A percentile compares a stretch with the other conserved stretches of the same genome.
Conservation (phyloP, 2,329 filamentous ascomycete genomes). For the Colletotrichum gigasporum region DNA sequence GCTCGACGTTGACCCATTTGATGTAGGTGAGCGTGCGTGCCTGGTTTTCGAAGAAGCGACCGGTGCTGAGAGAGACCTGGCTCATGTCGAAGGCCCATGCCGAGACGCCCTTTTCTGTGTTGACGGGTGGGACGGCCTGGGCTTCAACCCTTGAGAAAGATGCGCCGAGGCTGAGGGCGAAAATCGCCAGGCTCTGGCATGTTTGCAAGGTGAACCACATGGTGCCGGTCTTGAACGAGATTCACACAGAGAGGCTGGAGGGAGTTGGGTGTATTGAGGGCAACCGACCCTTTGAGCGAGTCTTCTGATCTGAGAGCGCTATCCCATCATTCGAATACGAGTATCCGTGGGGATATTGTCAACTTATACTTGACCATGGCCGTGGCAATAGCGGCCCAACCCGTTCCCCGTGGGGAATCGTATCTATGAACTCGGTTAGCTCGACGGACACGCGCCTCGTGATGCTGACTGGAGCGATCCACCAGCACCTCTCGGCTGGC, state of each 20-base stretch:
- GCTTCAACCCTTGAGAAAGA: not conserved
- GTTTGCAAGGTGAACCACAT: conserved; percentile 8
- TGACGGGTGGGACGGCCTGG: conserved; percentile 38
- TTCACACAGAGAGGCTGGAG: not conserved
- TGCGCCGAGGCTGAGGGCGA: not conserved
- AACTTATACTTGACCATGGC: no score
- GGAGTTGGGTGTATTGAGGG: not conserved
- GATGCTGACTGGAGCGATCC: not conserved
- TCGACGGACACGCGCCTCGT: not conserved
- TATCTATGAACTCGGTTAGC: not conserved
- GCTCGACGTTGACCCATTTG: conserved; percentile 53
- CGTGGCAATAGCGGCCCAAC: no score
- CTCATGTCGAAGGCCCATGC: conserved; percentile 50
- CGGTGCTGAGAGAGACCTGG: conserved; percentile 47
- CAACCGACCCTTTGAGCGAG: not conserved
- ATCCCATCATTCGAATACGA: no score
- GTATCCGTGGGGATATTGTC: no score
- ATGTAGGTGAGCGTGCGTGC: conserved; percentile 57
- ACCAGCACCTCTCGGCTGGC: not conserved
- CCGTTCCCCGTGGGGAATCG: not conserved
- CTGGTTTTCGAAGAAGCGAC: conserved; percentile 55
- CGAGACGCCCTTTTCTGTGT: conserved; percentile 42
- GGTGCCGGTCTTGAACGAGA: no score
- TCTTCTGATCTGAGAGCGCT: no score
- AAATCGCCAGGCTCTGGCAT: not conserved